Conservation (phyloP, 202 grass and related monocot genomes). For the Schoenoplectus tabernaemontani region DNA sequence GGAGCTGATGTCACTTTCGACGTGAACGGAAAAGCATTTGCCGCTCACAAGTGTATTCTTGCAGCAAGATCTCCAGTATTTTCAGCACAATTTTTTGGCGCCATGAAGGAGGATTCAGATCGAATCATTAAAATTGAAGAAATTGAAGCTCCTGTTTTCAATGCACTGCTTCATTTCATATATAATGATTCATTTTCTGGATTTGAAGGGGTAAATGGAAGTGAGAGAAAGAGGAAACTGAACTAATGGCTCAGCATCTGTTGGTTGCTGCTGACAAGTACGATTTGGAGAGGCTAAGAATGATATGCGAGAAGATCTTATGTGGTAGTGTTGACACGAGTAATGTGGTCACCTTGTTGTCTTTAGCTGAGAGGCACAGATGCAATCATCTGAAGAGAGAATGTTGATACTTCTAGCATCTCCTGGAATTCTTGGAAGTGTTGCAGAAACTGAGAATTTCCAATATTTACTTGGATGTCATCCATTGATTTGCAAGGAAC, state of each 20-base stretch:
- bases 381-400: not conserved
- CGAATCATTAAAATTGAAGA: not conserved
- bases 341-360: not conserved
- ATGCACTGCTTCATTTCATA: not conserved
- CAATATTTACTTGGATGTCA: no score
- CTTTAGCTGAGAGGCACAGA: not conserved
- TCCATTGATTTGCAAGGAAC: not conserved
- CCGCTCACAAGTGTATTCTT: not conserved
- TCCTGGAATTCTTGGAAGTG: not conserved
- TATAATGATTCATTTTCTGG: not conserved
- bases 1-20: not conserved
- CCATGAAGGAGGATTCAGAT: not conserved
- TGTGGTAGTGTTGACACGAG: not conserved
- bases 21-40: not conserved
- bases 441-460: not conserved
- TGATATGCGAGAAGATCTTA: constrained; percentile 8
- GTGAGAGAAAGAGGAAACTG: not conserved
- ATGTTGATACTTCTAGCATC: not conserved
- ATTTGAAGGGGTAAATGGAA: not conserved
- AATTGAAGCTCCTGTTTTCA: not conserved
- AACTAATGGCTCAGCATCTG: constrained; percentile 4
- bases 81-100: not conserved
- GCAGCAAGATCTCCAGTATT: not conserved
- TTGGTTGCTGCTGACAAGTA: constrained; percentile 23
- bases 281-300: constrained; percentile 16